Evolutionary conservation across 2,329 filamentous ascomycete species (phyloP), one percentile per base, ranked within the genome.

Genomic region (Colletotrichum sp.): DNA sequence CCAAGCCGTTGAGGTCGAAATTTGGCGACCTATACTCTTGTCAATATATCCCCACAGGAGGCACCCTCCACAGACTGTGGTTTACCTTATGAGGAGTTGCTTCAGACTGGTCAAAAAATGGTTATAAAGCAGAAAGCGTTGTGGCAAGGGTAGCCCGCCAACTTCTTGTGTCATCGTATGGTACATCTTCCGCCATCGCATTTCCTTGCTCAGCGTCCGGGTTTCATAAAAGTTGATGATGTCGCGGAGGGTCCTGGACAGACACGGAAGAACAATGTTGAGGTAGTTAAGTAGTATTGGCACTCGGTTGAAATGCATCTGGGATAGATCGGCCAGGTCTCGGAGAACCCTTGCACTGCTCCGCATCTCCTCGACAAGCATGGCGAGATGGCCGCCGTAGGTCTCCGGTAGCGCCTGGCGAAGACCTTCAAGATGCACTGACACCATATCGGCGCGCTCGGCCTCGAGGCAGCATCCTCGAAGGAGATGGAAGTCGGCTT

Each of bases 111-210:
- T 81, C 63, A 93, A 80, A 77, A 90, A 92, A 67, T 88, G 85
- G 77, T 91, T 91, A 80, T 91, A 92, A 70, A 91, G 85, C 32
- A 86, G 81, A 76, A 93, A 92, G 8, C 90, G 85, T 18, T 88
- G 87, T 1, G 87, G 87, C 3, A 93, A 82, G 7, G 85, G 84
- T 36, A 90, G 85, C 0, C 88, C 89, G 4, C 85, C 87, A 5
- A 87, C 87, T 79, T 92, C 89, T 28, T 88, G 85, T 9, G 86
- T 87, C 86, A 93, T 87, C 7, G 84, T 82, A 80, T 92, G 86
- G 79, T 89, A 91, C 90, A 93, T 92, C 78, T 86, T 87, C 57
- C 87, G 86, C 91, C 92, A 93, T 70, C 90, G 87, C 43, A 86
- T 83, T 76, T 88, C 86, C 70, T 86, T 87, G 21, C 85, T 84